Conservation (phyloP, 2,329 filamentous ascomycete species). For the Lecanicillium sp. region DNA sequence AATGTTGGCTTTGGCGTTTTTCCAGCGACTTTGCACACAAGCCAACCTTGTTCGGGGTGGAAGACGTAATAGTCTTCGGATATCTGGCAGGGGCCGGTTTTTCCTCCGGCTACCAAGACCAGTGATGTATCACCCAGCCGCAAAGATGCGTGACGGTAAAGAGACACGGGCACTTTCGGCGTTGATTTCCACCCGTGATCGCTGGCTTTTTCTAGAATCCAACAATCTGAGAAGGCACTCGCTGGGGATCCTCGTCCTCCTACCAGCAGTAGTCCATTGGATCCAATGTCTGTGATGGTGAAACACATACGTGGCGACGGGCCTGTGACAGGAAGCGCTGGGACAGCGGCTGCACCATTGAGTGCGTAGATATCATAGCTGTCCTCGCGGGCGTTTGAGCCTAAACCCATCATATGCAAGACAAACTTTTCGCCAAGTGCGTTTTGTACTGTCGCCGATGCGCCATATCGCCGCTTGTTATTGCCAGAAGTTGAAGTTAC, state of each 20-base stretch:
- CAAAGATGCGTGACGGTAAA: slow-evolving; percentile 69
- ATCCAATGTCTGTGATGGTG: slow-evolving; percentile 61
- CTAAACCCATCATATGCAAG: slow-evolving; percentile 39
- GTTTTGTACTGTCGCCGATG: slow-evolving; percentile 38
- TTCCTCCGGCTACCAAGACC: slow-evolving; percentile 58
- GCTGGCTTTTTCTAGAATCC: slow-evolving; percentile 55
- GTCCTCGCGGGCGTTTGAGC: slow-evolving; percentile 37
- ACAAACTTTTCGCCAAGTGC: slow-evolving; percentile 38
- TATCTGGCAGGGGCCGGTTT: slow-evolving; percentile 40
- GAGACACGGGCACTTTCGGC: slow-evolving; percentile 59
- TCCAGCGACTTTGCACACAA: slow-evolving; percentile 33
- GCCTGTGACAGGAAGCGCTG: slow-evolving; percentile 24
- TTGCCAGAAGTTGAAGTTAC: neutral
- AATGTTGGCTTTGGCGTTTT: slow-evolving; percentile 33
- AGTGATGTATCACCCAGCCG: slow-evolving; percentile 41
- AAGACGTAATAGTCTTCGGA: slow-evolving; percentile 51
- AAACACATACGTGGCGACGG: slow-evolving; percentile 60
- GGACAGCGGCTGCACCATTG: slow-evolving; percentile 17
- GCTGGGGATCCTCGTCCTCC: slow-evolving; percentile 77
- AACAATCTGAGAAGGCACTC: slow-evolving; percentile 64
- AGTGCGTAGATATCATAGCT: slow-evolving; percentile 46
- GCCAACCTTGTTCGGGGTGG: slow-evolving; percentile 41
- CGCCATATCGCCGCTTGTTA: slow-evolving; percentile 53
- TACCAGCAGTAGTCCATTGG: slow-evolving; percentile 55
- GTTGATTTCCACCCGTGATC: slow-evolving; percentile 54